phyloP scores from a whole-genome alignment of 2,329 filamentous ascomycete species.

The Lachnellula subtilissima region DNA sequence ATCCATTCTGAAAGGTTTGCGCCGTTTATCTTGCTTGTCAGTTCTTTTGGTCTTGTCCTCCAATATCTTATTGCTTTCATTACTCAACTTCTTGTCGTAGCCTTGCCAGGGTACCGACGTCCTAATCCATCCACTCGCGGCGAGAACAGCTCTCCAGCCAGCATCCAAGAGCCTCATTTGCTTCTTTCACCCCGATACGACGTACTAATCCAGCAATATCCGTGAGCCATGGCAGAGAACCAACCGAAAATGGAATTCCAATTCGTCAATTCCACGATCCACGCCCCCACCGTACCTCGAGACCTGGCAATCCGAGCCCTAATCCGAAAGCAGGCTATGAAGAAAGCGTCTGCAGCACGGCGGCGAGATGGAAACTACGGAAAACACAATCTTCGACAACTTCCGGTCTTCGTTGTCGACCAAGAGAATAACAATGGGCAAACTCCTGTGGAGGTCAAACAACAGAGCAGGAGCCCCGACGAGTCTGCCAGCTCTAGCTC shows the following conservation, averaged over 20 bases:
- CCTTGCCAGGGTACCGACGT: background rate
- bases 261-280: conserved; percentile 26
- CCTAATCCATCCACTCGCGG: background rate
- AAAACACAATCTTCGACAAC: conserved; percentile 31
- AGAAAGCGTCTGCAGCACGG: conserved; percentile 32
- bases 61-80: too few species aligned
- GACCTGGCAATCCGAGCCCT: conserved; percentile 22
- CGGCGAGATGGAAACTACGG: conserved; percentile 30
- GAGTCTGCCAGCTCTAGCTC: too few species aligned
- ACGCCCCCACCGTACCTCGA: conserved; percentile 19
- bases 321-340: conserved; percentile 38
- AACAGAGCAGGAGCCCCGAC: too few species aligned
- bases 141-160: background rate
- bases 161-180: background rate
- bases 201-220: background rate
- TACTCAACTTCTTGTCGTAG: background rate
- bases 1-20: too few species aligned
- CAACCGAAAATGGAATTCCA: conserved; percentile 17
- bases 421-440: conserved; percentile 1
- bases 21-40: too few species aligned
- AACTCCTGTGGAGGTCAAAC: background rate
- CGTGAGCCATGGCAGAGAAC: conserved; percentile 6
- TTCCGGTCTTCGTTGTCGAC: conserved; percentile 22
- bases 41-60: too few species aligned
- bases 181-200: background rate